Base-by-base conservation (phyloP, 208 protist genomes). In the Borovskyia barvae region DNA sequence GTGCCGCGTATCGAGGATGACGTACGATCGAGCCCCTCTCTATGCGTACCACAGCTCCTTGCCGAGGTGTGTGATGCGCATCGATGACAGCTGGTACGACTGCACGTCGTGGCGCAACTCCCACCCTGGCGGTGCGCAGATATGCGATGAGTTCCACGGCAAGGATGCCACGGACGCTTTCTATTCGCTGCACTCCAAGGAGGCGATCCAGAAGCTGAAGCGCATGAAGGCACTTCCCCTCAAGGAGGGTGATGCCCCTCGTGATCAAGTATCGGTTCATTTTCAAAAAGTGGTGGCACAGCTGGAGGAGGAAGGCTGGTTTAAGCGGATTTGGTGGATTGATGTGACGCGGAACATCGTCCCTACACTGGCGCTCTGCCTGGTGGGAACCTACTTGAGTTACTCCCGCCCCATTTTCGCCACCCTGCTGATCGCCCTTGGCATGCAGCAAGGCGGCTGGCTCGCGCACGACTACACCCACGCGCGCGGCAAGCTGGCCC, bases 361-460 rank as follows among this genome's bases (percentile, higher is more conserved):
- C n/a, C 85, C 85, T 0, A 69, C 76, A 7, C 25, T 92, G 9
- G 9, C 77, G 46, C 71, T 92, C 26, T 82, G 70, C 60, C 29
- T 72, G 33, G 39, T 92, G 0, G 85, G 80, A 33, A 82, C 78
- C 17, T 62, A 76, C 51, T 28, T 87, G 26, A 80, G 75, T 54
- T 79, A 80, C 53, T 71, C 72, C 17, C 53, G 72, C 51, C 85
- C 84, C n/a, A 6, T 87, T 25, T 33, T 88, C 26, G 70, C 70
- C 9, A 77, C 73, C 2, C 54, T 89, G 43, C 61, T 90, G 28
- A 81, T 93, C 52, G 80, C 66, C 28, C 45, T 90, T 7, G 80
- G 81, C 35, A 88, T 89, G 87, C 82, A 90, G 59, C 87, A 93
- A 58, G 80, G 67, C 29, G 83, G 87, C 30, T 93, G 87, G 87